Percentiles rank a stretch among this genome's conserved stretches.
Conservation (phyloP, 192 early-diverging fungal species). For the Backusella mclennaniae region DNA sequence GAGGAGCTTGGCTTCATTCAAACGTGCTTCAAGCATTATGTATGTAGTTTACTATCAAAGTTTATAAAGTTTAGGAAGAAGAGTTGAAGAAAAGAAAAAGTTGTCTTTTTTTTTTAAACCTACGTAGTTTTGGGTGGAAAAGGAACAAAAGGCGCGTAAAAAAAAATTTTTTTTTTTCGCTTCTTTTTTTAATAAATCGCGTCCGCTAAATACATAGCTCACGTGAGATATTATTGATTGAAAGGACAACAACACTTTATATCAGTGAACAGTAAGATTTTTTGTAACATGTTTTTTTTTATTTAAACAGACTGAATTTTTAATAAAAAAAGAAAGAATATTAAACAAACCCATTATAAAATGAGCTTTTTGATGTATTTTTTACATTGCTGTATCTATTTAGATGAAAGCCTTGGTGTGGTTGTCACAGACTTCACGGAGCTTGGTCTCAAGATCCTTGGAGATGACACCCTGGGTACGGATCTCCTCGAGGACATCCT, state of each 20-base stretch:
- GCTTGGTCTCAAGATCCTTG: constrained; percentile 89
- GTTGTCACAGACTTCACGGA: constrained; percentile 79
- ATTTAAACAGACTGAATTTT: neutral
- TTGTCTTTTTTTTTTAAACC: neutral
- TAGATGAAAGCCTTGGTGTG: constrained; percentile 73
- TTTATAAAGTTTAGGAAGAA: neutral
- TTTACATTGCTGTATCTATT: constrained; percentile 10
- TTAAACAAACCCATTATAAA: neutral
- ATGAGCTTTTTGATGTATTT: constrained; percentile 7
- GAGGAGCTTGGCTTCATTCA: constrained; percentile 81
- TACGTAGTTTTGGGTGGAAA: neutral
- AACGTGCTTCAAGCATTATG: constrained; percentile 91
- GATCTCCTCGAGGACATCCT: constrained; percentile 86
- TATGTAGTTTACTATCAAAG: neutral
- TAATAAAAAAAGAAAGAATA: neutral
- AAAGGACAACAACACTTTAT: neutral
- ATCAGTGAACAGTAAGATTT: neutral
- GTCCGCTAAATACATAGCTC: neutral
- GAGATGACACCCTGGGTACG: constrained; percentile 86
- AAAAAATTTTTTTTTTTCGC: constrained; percentile 1
- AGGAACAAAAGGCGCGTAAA: constrained; percentile 1
- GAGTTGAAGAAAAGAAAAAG: neutral
- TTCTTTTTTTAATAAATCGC: constrained; percentile 1
- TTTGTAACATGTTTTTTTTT: constrained; percentile 1
- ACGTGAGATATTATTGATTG: neutral